These are phyloP conservation scores for Kwoniella sp. DNA, from an alignment of 768 basidiomycete genomes.

Conservation along the genomic window DNA sequence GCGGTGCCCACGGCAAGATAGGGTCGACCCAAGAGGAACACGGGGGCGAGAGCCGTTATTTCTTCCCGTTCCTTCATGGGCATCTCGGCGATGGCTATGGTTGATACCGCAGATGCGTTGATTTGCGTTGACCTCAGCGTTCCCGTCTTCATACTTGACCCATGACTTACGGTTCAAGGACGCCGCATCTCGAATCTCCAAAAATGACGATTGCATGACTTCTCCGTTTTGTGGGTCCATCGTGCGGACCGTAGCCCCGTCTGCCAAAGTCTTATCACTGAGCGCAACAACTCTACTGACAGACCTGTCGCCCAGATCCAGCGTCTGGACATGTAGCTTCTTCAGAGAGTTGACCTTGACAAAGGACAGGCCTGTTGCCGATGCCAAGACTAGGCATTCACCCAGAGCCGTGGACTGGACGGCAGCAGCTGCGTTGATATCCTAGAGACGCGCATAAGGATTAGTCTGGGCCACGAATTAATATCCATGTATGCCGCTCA, in stretches of 20 bases:
- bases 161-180: constrained; percentile 37
- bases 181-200: constrained; percentile 46
- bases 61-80: constrained; percentile 38
- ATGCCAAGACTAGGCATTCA: constrained; percentile 37
- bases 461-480: neutral
- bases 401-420: constrained; percentile 31
- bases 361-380: constrained; percentile 32
- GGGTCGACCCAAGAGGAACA: constrained; percentile 31
- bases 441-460: constrained; percentile 21
- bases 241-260: constrained; percentile 23
- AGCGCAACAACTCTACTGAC: constrained; percentile 28
- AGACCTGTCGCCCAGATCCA: constrained; percentile 45
- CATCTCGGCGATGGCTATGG: constrained; percentile 37
- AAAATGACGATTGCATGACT: constrained; percentile 30
- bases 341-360: constrained; percentile 45
- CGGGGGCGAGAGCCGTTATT: constrained; percentile 35
- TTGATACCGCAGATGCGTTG: constrained; percentile 9
- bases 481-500: constrained; percentile 12
- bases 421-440: constrained; percentile 35
- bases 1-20: constrained; percentile 51
- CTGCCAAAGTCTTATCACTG: constrained; percentile 24
- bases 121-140: no score
- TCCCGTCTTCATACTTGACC: neutral
- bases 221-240: constrained; percentile 50
- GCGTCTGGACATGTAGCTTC: constrained; percentile 51